Evolutionary conservation across 2,329 filamentous ascomycete genomes (phyloP), one percentile per base, ranked within the genome.

Genomic region (Lithohypha guttulata): DNA sequence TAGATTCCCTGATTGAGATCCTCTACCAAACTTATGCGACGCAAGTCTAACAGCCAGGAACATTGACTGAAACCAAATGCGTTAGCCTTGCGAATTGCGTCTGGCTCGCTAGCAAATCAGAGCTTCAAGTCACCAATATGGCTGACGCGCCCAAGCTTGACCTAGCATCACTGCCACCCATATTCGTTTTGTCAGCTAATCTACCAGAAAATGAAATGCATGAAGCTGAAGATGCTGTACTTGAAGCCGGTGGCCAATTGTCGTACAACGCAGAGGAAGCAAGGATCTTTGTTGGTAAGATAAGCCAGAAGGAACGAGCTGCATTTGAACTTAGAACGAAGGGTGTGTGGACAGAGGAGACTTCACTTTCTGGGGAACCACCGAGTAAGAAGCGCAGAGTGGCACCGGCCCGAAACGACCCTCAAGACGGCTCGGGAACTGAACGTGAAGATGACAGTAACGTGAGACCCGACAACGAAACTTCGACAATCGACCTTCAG

Each of bases 231-330:
- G 71, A 77, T 18, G 69, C 69, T 15, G 71, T 93, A 7, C 65
- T 70, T 3, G 54, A 58, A 5, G 58, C 61, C 38, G 62, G 63
- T 37, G 75, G 72, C 4, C 70, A 68, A 0, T 56, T 91, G 38
- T 87, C 84, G 0, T 79, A 80, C 42, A 74, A 89, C 56, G 65
- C 81, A 37, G 65, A 68, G 10, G 81, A 89, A 57, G 85, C 85
- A 1, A 68, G 73, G 3, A 59, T 95, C 2, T 67, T 94, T 2
- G 57, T 96, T 20, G 85, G 82, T 2, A 84, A 78, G 48, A 70
- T 93, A 22, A 68, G 69, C 1, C 79, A 75, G 40, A 78, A 74
- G 47, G 71, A 76, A 51, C 72, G 89, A 13, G 84, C 84, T 1
- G 68, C 73, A 32, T 78, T 93, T 51, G 89, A 96, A 59, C 64